Conservation (phyloP, 164 flowering plant species). For the Nelumbo lutea region DNA sequence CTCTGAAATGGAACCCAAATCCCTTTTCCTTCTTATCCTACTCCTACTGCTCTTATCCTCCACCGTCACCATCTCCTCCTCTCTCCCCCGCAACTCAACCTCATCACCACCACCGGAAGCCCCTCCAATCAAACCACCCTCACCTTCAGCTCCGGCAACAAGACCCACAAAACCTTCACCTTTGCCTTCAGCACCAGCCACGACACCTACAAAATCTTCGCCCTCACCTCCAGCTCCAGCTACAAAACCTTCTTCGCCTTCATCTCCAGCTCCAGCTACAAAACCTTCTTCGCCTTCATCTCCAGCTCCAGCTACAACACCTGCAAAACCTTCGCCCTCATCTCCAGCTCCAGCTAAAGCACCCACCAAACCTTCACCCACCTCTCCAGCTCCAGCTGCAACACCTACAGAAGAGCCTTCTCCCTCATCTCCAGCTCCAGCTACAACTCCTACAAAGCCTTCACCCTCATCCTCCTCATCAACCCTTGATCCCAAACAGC, state of each 20-base stretch:
- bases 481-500: constrained; percentile 80
- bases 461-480: constrained; percentile 23
- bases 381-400: constrained; percentile 10
- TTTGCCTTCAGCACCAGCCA: background rate
- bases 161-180: constrained; percentile 1
- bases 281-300: background rate
- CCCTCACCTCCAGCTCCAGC: constrained; percentile 1
- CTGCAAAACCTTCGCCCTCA: background rate
- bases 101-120: constrained; percentile 1
- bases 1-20: constrained; percentile 21
- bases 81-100: constrained; percentile 5
- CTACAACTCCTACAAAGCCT: constrained; percentile 12
- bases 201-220: background rate
- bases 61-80: constrained; percentile 10
- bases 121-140: background rate
- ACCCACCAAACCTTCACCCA: constrained; percentile 9
- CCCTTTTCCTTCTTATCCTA: constrained; percentile 7
- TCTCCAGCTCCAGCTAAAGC: constrained; percentile 7
- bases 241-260: too few species aligned
- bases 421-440: constrained; percentile 10
- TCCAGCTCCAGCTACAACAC: constrained; percentile 11
- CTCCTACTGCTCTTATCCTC: constrained; percentile 11
- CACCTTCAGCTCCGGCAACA: constrained; percentile 1
- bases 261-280: background rate
- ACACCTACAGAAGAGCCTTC: constrained; percentile 12